Percentiles rank a stretch among this genome's conserved stretches.
phyloP scores from a whole-genome alignment of 225 moss, liverwort and hornwort species.

The Anthoceros angustus region DNA sequence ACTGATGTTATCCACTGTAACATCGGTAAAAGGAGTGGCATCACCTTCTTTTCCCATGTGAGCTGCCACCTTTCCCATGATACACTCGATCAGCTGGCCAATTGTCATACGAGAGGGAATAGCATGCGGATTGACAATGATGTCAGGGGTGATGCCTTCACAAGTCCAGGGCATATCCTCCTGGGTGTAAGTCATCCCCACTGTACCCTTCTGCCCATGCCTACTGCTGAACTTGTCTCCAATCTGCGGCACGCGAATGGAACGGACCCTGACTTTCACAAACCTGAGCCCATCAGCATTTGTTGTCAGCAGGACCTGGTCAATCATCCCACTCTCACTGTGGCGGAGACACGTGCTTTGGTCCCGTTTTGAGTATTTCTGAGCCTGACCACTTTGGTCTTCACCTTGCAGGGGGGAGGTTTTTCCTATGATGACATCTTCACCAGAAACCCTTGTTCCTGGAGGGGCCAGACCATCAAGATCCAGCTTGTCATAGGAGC shows the following conservation, averaged over 20 bases:
- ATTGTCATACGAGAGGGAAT: conserved; percentile 99
- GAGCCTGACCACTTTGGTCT: conserved; percentile 92
- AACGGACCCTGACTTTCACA: conserved; percentile 94
- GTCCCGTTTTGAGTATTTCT: conserved; percentile 86
- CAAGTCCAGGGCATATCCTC: conserved; percentile 99
- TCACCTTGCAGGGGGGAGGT: conserved; percentile 93
- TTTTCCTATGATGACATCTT: conserved; percentile 98
- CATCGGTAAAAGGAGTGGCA: conserved; percentile 96
- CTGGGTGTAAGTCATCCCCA: conserved; percentile 99
- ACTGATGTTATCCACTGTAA: conserved; percentile 97
- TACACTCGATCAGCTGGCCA: conserved; percentile 98
- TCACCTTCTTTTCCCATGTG: conserved; percentile 99
- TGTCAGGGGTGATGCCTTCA: conserved; percentile 99
- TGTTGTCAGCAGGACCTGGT: conserved; percentile 82
- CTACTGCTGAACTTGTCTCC: conserved; percentile 98
- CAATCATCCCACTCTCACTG: conserved; percentile 99
- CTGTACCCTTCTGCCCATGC: conserved; percentile 98
- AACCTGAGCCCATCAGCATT: conserved; percentile 97
- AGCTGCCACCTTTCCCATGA: conserved; percentile 99
- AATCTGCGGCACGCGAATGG: conserved; percentile 95
- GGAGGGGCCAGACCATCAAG: conserved; percentile 98
- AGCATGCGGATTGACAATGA: conserved; percentile 98
- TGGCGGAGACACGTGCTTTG: conserved; percentile 97
- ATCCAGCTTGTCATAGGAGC: conserved; percentile 97
- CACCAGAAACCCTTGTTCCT: conserved; percentile 94